Conservation (phyloP, 1,284 basidiomycete species). For the Gymnopus androsaceus region DNA sequence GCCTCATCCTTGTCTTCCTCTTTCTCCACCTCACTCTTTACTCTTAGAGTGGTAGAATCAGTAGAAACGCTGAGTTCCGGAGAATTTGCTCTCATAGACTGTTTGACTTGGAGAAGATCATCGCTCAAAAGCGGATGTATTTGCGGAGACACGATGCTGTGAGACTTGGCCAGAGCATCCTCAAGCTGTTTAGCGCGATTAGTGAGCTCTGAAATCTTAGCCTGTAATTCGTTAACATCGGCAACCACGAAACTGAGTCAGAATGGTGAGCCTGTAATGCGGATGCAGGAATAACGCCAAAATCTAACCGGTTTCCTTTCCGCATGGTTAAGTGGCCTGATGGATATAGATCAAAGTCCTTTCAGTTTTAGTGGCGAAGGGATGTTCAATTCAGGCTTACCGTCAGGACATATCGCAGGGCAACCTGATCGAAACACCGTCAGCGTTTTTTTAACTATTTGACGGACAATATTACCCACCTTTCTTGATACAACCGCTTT, state of each 20-base stretch:
- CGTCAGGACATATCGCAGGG: constrained; percentile 57
- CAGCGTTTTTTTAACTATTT: background rate
- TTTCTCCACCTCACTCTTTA: background rate
- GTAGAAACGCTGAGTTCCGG: constrained; percentile 46
- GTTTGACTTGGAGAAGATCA: constrained; percentile 62
- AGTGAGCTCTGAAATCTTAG: constrained; percentile 62
- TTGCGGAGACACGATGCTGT: constrained; percentile 45
- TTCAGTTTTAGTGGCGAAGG: too few relatives aligned
- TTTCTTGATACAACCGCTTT: constrained; percentile 55
- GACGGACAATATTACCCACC: constrained; percentile 32
- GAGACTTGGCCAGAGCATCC: constrained; percentile 58
- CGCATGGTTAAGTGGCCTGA: constrained; percentile 69
- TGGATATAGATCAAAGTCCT: constrained; percentile 5
- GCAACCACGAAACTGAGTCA: constrained; percentile 63
- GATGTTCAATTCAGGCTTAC: too few relatives aligned
- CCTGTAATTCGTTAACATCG: constrained; percentile 66
- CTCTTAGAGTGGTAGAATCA: too few relatives aligned
- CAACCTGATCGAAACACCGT: constrained; percentile 17
- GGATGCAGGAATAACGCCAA: background rate
- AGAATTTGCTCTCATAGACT: constrained; percentile 51
- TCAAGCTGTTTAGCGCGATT: constrained; percentile 63
- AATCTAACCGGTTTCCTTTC: constrained; percentile 60
- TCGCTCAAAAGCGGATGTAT: constrained; percentile 59
- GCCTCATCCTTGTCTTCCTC: background rate
- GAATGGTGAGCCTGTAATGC: constrained; percentile 9